Evolutionary conservation across 2,329 filamentous ascomycete genomes (phyloP).

Genomic region (Sphaerostilbella broomeana): DNA sequence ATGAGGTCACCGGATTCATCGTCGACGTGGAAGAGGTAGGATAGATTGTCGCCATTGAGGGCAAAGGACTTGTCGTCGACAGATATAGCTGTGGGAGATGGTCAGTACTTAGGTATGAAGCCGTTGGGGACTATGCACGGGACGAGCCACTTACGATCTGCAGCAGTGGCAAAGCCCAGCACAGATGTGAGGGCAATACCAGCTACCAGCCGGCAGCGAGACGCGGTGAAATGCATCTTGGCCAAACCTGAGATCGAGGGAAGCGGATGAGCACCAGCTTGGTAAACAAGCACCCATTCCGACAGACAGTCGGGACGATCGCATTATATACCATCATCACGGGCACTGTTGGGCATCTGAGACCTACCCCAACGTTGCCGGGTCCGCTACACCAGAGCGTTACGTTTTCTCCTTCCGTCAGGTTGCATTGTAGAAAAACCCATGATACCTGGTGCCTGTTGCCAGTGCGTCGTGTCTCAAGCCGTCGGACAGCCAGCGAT

Average conservation of each 20-base stretch:
- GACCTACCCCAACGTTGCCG: background rate
- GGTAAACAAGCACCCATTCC: background rate
- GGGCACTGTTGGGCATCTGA: background rate
- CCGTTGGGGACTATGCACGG: background rate
- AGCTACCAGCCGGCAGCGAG: constrained; percentile 2
- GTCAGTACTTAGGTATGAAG: background rate
- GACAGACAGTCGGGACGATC: background rate
- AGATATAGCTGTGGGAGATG: constrained; percentile 33
- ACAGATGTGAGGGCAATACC: constrained; percentile 7
- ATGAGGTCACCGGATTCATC: constrained; percentile 48
- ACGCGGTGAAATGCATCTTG: constrained; percentile 1
- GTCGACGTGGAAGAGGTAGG: constrained; percentile 59
- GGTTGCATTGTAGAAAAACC: constrained; percentile 5
- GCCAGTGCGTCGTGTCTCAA: background rate
- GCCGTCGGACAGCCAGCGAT: background rate
- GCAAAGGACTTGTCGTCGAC: constrained; percentile 51
- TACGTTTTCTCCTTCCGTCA: constrained; percentile 10
- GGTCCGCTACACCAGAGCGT: background rate
- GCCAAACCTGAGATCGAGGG: background rate
- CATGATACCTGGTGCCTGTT: background rate
- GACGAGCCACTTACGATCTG: constrained; percentile 5
- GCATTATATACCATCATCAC: constrained; percentile 2
- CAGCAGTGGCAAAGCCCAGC: constrained; percentile 3
- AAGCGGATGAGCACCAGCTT: background rate
- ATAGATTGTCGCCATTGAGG: constrained; percentile 48